Percentiles rank a stretch among this genome's conserved stretches.
Evolutionary conservation across 192 early-diverging fungal genomes (phyloP).

Genomic region (Bifiguratus adelaidae): DNA sequence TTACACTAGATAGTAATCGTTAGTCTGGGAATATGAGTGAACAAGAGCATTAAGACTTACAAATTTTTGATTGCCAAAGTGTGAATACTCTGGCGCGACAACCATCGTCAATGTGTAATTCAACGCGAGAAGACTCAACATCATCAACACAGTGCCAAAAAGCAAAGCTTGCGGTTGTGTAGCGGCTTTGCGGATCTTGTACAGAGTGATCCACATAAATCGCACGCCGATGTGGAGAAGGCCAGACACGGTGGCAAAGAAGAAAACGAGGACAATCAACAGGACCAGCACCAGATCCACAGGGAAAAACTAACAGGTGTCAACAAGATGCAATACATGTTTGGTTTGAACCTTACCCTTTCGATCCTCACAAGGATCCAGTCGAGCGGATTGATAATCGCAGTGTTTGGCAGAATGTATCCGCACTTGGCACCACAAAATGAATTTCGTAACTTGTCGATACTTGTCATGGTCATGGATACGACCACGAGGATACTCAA

Average conservation of each 20-base stretch:
- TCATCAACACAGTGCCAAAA: conserved; percentile 30
- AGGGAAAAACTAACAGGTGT: conserved; percentile 26
- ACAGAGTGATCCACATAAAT: conserved; percentile 42
- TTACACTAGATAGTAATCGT: conserved; percentile 28
- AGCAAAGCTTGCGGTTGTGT: conserved; percentile 54
- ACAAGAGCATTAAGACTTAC: conserved; percentile 18
- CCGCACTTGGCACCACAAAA: conserved; percentile 44
- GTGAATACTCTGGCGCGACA: conserved; percentile 47
- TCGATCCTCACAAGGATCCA: conserved; percentile 32
- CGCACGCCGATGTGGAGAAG: conserved; percentile 43
- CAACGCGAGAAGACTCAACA: conserved; percentile 39
- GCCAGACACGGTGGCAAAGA: conserved; percentile 38
- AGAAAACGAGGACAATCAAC: conserved; percentile 36
- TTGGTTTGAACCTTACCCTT: conserved; percentile 15
- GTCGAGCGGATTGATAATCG: conserved; percentile 43
- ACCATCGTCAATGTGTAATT: conserved; percentile 40
- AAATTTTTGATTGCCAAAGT: conserved; percentile 51
- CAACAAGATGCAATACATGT: neutral
- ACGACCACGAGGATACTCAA: conserved; percentile 8
- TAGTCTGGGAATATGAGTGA: neutral
- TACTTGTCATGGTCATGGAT: conserved; percentile 28
- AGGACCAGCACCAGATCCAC: conserved; percentile 43
- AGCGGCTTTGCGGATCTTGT: conserved; percentile 25
- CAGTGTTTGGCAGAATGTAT: conserved; percentile 33
- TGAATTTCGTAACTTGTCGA: conserved; percentile 37